A percentile compares a stretch with the other conserved stretches of the same genome.
phyloP scores from a whole-genome alignment of 179 eudicot genomes.

The Spergularia azorica region DNA sequence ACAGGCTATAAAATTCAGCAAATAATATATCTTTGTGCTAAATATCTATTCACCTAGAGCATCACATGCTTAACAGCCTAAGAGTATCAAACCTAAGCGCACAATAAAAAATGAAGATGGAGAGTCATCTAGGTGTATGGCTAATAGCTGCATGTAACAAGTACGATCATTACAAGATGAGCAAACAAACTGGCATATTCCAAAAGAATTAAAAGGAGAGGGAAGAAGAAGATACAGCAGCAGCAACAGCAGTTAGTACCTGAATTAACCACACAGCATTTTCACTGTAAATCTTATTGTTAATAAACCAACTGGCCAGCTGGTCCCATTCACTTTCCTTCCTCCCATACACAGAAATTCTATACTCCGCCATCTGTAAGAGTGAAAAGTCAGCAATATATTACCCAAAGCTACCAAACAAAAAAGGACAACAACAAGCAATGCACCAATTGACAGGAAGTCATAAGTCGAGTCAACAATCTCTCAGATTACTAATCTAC shows the following conservation, averaged over 20 bases:
- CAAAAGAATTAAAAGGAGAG: no score
- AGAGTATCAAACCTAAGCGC: no score
- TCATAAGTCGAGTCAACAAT: background rate
- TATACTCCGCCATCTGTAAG: conserved; percentile 79
- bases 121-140: no score
- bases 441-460: background rate
- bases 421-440: background rate
- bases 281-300: conserved; percentile 68
- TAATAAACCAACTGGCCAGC: conserved; percentile 82
- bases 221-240: background rate
- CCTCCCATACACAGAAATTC: conserved; percentile 79
- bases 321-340: conserved; percentile 92
- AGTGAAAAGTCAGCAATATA: background rate
- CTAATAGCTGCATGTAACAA: no score
- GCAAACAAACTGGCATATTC: background rate
- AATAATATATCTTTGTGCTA: no score
- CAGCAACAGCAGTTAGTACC: conserved; percentile 32
- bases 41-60: no score
- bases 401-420: background rate
- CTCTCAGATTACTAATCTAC: background rate
- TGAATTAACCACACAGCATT: conserved; percentile 87
- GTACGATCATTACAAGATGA: background rate
- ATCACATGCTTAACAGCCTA: no score
- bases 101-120: no score
- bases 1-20: no score